A percentile compares a stretch with the other conserved stretches of the same genome.
These are phyloP conservation scores for Pichia sporocuriosa DNA, from an alignment of 805 yeast genomes.

Conservation along the genomic window DNA sequence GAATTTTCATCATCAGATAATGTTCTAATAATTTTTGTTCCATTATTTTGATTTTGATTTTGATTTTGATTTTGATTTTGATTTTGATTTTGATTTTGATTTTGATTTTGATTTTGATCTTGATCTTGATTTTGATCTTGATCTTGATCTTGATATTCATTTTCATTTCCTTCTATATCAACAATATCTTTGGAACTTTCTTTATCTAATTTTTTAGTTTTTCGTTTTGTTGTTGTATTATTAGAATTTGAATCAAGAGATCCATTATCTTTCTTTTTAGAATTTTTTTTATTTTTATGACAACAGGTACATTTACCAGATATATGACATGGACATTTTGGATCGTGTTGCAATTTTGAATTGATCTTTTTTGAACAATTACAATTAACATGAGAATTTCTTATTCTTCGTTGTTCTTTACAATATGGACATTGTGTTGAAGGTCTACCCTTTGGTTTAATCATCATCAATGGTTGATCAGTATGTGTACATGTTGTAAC, in stretches of 20 bases:
- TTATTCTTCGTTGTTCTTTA: slow-evolving; percentile 62
- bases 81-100: too few species aligned
- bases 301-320: slow-evolving; percentile 30
- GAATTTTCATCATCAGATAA: not conserved
- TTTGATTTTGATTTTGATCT: too few species aligned
- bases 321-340: slow-evolving; percentile 27
- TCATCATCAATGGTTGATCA: slow-evolving; percentile 84
- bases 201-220: not conserved
- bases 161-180: too few species aligned
- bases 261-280: slow-evolving; percentile 13
- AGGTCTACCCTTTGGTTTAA: slow-evolving; percentile 95
- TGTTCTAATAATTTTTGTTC: not conserved
- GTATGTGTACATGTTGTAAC: slow-evolving; percentile 92
- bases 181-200: too few species aligned
- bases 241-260: not conserved
- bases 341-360: slow-evolving; percentile 21
- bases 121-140: too few species aligned
- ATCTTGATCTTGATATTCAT: too few species aligned
- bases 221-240: not conserved
- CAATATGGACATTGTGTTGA: slow-evolving; percentile 88
- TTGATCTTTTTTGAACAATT: slow-evolving; percentile 52
- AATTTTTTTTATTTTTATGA: slow-evolving; percentile 20
- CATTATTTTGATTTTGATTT: too few species aligned
- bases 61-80: too few species aligned
- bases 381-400: slow-evolving; percentile 64